Base-by-base conservation (phyloP, 768 basidiomycete genomes). In the Russula sp. region DNA sequence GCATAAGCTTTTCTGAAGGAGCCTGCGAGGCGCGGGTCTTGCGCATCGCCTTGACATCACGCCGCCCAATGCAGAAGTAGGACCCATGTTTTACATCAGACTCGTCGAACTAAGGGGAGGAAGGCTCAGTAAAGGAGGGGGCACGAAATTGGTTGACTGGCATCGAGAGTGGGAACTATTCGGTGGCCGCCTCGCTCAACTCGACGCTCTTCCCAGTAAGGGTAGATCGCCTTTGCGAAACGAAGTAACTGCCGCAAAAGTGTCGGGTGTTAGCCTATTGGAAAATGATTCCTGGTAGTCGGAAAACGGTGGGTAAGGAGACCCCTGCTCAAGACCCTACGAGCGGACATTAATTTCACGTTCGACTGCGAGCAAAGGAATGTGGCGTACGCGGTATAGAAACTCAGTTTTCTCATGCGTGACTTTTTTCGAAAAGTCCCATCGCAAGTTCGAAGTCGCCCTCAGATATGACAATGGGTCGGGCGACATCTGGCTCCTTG, bases 381-480 rank as follows among this genome's bases (percentile, higher is more conserved):
- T 29, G 47, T 47, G 13, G 83, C 91, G 55, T 71, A 94, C 95
- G 69, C 90, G 85, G 71, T 97, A 93, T 5, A 98, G 79, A 72
- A 86, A 93, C 65, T 93, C 93, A 0, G 88, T 87, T 70, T 87
- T 89, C 69, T 93, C 90, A 66, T 95, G 90, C 0, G 94, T 92
- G 47, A 87, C 80, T 70, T 88, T 89, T 77, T 99, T n/a, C 97
- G 68, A 96, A 87, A 51, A 98, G 72, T 22, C 92, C 92, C 93
- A 98, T 96, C 60, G 95, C 84, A 64, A 94, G 79, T 73, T 99
- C 97, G 65, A 98, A 96, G 68, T 93, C 88, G 67, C 96, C 93
- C 70, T 97, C 95, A 3, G 84, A 79, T 60, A 98, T 87, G 57
- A 79, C 74, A n/a, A 86, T 68, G 9, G 84, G 81, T 59, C 82